phyloP scores from a whole-genome alignment of 2,329 filamentous ascomycete species.

The Venturia aucupariae region DNA sequence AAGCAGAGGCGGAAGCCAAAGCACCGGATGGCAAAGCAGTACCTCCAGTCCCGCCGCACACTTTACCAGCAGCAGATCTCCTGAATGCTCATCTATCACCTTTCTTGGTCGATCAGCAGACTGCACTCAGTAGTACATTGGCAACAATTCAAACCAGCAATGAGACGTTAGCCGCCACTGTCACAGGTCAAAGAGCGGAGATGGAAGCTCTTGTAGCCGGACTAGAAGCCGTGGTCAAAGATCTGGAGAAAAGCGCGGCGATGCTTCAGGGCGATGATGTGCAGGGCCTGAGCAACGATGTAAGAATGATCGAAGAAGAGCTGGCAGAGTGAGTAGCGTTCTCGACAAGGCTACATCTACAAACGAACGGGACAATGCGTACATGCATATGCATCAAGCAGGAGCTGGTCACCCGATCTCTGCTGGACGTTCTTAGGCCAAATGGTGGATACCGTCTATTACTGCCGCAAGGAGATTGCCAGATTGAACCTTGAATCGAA shows the following conservation, averaged over 20 bases:
- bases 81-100: slow-evolving; percentile 51
- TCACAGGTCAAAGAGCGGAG: slow-evolving; percentile 46
- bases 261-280: slow-evolving; percentile 25
- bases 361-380: neutral
- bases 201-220: slow-evolving; percentile 46
- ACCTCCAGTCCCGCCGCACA: slow-evolving; percentile 37
- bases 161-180: slow-evolving; percentile 39
- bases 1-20: slow-evolving; percentile 33
- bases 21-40: slow-evolving; percentile 26
- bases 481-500: slow-evolving; percentile 37
- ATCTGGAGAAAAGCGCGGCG: slow-evolving; percentile 43
- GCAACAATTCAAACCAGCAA: slow-evolving; percentile 44
- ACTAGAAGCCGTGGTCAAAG: slow-evolving; percentile 47
- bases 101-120: slow-evolving; percentile 42
- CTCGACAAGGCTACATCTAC: neutral
- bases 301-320: slow-evolving; percentile 12
- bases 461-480: slow-evolving; percentile 78
- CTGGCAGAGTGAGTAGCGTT: neutral
- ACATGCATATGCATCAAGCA: neutral
- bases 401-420: slow-evolving; percentile 31
- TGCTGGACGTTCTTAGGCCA: slow-evolving; percentile 65
- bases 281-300: slow-evolving; percentile 5
- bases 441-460: slow-evolving; percentile 92
- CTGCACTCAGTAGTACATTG: slow-evolving; percentile 41
- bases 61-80: slow-evolving; percentile 45